A percentile compares a stretch with the other conserved stretches of the same genome.
phyloP scores from a whole-genome alignment of 2,329 filamentous ascomycete species.

The Calonectria hawksworthii region DNA sequence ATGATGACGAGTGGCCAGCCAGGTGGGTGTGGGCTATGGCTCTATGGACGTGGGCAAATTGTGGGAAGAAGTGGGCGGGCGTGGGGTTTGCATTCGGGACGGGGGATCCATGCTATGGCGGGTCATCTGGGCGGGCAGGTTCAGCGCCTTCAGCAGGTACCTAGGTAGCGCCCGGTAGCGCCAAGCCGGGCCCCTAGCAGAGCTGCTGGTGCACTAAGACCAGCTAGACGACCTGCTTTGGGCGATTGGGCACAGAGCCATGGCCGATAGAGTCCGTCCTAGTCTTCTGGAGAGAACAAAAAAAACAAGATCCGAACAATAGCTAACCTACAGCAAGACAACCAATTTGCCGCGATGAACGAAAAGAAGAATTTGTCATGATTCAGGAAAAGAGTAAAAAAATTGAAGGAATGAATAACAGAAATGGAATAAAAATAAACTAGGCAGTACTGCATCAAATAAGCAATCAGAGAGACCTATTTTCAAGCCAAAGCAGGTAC shows the following conservation, averaged over 20 bases:
- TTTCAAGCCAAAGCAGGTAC: slow-evolving; percentile 1
- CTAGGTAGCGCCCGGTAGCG: background rate
- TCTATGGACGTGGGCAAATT: slow-evolving; percentile 35
- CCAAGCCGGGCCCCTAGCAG: background rate
- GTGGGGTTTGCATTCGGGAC: slow-evolving; percentile 27
- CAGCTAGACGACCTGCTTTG: background rate
- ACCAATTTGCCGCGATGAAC: background rate
- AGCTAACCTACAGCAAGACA: background rate
- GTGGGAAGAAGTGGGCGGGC: slow-evolving; percentile 23
- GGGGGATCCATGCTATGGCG: slow-evolving; percentile 1
- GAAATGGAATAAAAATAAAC: background rate
- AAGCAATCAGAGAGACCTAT: background rate
- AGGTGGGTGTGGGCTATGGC: slow-evolving; percentile 40
- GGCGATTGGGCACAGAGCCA: slow-evolving; percentile 4
- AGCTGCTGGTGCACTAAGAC: background rate
- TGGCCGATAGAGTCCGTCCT: background rate
- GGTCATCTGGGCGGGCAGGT: slow-evolving; percentile 2
- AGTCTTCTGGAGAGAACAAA: background rate
- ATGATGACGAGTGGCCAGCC: slow-evolving; percentile 38
- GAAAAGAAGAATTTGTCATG: background rate
- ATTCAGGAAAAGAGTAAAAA: background rate
- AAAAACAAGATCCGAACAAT: background rate
- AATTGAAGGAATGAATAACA: background rate
- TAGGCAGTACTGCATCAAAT: background rate
- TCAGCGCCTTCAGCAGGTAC: background rate